These are phyloP conservation scores for Lizanozyma gosingica DNA, from an alignment of 1,139 yeast genomes.

Conservation along the genomic window DNA sequence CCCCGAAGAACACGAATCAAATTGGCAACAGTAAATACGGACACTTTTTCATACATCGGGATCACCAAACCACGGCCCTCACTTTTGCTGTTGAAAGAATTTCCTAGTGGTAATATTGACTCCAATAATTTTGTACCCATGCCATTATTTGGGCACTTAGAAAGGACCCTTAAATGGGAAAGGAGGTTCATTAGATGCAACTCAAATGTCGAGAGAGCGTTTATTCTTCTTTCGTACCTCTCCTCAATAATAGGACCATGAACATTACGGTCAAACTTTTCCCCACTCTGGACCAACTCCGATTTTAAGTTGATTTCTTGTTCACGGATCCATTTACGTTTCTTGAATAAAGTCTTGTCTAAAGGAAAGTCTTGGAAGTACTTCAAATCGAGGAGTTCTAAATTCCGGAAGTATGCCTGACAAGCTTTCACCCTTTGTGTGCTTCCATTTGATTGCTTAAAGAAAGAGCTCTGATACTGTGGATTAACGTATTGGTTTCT, in stretches of 20 bases:
- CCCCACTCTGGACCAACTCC: neutral
- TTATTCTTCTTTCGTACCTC: slow-evolving; percentile 7
- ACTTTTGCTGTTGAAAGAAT: neutral
- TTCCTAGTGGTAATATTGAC: neutral
- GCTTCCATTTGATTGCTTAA: neutral
- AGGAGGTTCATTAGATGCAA: neutral
- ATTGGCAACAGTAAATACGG: neutral
- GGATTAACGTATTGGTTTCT: slow-evolving; percentile 9
- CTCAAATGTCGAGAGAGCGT: slow-evolving; percentile 15
- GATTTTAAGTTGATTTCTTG: slow-evolving; percentile 1
- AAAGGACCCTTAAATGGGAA: neutral
- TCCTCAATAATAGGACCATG: slow-evolving; percentile 5
- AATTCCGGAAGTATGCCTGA: slow-evolving; percentile 10
- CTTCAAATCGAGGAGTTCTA: slow-evolving; percentile 14
- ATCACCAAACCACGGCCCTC: neutral
- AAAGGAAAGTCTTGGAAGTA: slow-evolving; percentile 9
- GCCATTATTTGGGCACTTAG: neutral
- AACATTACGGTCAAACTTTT: neutral
- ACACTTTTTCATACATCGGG: neutral
- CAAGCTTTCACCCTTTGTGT: slow-evolving; percentile 9
- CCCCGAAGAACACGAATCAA: slow-evolving; percentile 20
- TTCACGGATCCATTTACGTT: slow-evolving; percentile 19
- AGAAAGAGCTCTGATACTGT: slow-evolving; percentile 5
- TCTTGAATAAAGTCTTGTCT: slow-evolving; percentile 17
- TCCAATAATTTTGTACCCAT: neutral